Evolutionary conservation across 139 green algal genomes (phyloP), one percentile per base, ranked within the genome.

Genomic region (Volvox africanus): DNA sequence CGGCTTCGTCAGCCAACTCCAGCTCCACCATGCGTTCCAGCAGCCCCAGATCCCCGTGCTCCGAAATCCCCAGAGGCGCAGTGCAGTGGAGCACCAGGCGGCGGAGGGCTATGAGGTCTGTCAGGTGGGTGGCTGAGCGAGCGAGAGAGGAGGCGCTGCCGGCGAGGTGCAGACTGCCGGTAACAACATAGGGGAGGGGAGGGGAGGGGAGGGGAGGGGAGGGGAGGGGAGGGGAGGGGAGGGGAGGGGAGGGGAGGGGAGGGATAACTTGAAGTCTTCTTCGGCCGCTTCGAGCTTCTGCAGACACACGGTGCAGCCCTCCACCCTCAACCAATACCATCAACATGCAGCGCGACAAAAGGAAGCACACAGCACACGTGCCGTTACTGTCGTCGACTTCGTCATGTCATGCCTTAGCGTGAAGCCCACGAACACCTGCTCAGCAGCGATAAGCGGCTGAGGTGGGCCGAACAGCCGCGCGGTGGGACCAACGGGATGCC

Each of bases 41-140:
- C 44, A 55, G 77, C 35, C 61, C 77, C 35, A 33, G 77, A 0
- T 16, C 77, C 18, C 28, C 5, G 2, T 1, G 28, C 24, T 35
- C 73, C 28, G 73, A 80, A 36, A 32, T 2, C 16, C 73, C 28
- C 67, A 75, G n/a, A n/a, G n/a, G 67, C 28, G 73, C 24, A 19
- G 73, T 80, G 73, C 73, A 80, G 73, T 37, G 73, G 16, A 80
- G 73, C 26, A 32, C 73, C 73, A 80, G 73, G 73, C 73, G 26
- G 73, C 73, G 73, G 28, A 80, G 73, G 24, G 73, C 73, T 19
- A 32, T 80, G 73, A 80, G 73, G 26, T 35, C 1, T 13, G 73
- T 33, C 73, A 80, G 73, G 26, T 80, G 73, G 73, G 73, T 2
- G 24, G 73, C 73, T 19, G 73, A 80, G 14, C 77, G 35, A 30